These are phyloP conservation scores for Solanum sitiens DNA, from an alignment of 257 asterid genomes.

Conservation along the genomic window DNA sequence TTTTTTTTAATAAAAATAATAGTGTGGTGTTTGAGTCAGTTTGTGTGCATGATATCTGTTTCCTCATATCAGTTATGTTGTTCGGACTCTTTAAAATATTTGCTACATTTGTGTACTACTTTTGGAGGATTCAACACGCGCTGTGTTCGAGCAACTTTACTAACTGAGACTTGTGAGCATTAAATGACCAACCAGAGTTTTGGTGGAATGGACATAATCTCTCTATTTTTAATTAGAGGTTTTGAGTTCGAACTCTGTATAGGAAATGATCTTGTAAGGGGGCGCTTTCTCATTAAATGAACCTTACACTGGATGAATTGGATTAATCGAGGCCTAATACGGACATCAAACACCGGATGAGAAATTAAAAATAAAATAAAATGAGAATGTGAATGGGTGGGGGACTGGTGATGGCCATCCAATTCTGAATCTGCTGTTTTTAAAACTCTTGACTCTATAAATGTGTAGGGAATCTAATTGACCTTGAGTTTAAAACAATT, in stretches of 20 bases:
- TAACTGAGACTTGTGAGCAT: not conserved
- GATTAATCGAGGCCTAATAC: not conserved
- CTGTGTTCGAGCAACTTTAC: not conserved
- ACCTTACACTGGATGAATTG: too few relatives aligned
- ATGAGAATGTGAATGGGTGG: not conserved
- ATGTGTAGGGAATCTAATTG: constrained; percentile 12
- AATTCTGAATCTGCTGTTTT: not conserved
- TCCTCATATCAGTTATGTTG: not conserved
- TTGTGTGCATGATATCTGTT: not conserved
- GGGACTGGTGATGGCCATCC: not conserved
- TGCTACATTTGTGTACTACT: not conserved
- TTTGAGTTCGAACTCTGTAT: not conserved
- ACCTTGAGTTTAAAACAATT: not conserved
- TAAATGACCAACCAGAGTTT: not conserved
- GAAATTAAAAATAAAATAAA: not conserved
- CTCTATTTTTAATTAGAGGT: not conserved
- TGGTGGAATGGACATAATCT: not conserved
- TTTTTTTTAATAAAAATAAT: too few relatives aligned
- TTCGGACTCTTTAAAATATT: not conserved
- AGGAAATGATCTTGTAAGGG: not conserved
- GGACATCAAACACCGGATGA: not conserved
- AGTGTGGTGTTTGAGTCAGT: not conserved
- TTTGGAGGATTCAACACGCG: not conserved
- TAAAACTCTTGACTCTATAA: not conserved
- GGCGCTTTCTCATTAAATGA: not conserved